phyloP scores from a whole-genome alignment of 495 filamentous ascomycete genomes.

The Tuber borchii region DNA sequence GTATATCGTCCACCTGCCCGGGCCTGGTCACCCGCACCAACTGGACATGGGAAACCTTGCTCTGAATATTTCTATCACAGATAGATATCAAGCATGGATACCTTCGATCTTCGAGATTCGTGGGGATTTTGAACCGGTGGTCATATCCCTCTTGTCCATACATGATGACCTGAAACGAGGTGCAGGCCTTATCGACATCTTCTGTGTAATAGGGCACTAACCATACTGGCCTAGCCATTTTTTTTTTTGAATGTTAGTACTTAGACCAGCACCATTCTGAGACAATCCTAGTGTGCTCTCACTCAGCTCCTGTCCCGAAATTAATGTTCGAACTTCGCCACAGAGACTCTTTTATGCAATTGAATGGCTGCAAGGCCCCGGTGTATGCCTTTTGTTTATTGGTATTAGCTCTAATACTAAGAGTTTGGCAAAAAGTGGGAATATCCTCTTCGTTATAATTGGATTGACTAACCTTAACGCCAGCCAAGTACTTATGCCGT shows the following conservation, averaged over 20 bases:
- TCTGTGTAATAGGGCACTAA: not conserved
- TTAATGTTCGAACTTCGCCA: slow-evolving; percentile 1
- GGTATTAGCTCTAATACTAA: not conserved
- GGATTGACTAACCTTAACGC: not conserved
- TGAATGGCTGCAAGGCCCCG: not conserved
- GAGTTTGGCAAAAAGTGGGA: not conserved
- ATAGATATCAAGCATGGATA: not conserved
- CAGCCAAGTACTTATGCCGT: not conserved
- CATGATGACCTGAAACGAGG: not conserved
- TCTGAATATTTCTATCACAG: not conserved
- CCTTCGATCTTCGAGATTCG: accelerated
- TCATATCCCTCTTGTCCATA: not conserved
- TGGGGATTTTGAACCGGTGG: not conserved
- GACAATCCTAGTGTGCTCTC: not conserved
- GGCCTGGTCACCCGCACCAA: not conserved
- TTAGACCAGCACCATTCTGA: not conserved
- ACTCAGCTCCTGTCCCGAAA: not conserved
- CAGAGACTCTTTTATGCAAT: not conserved
- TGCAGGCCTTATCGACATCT: not conserved
- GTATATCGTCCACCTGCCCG: not conserved
- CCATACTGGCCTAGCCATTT: not conserved
- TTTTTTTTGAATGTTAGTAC: not conserved
- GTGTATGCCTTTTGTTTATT: not conserved
- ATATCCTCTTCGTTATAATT: not conserved
- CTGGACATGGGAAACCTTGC: not conserved